Base-by-base conservation (phyloP, 208 protist species). In the Sergeia podlipaevii region DNA sequence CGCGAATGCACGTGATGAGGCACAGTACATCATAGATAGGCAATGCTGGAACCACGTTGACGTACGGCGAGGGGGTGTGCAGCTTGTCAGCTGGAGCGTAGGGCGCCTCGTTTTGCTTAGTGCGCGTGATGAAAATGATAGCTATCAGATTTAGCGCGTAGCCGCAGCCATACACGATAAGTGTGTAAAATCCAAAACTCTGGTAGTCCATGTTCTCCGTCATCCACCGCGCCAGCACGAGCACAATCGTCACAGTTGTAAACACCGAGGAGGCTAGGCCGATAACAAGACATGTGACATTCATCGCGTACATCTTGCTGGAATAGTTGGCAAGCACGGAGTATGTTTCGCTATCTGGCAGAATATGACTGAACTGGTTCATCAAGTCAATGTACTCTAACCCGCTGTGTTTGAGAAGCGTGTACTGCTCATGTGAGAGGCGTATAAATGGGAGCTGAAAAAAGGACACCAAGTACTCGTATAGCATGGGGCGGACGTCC, bases 361-460 rank as follows among this genome's bases (percentile, higher is more conserved):
- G 53, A 21, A 93, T 65, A 60, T 93, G 85, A 7, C 62, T 68
- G 62, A 86, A 38, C 24, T 78, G 65, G 52, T 71, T 73, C 56
- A 93, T 59, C 23, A 93, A 60, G 46, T 67, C 66, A 23, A 90
- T 67, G 73, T 86, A 89, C 60, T 93, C 85, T 56, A 90, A 93
- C 13, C 85, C 85, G 65, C 77, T 83, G 28, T 56, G 56, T 65
- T 86, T 83, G 43, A 93, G 52, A 20, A 84, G 55, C 29, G 38
- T 43, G 54, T 86, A 80, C 51, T 85, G 78, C 11, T 46, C 57
- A 26, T 71, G 53, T 29, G 64, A 74, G 13, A 93, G 66, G 1
- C 75, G 75, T 21, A 86, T 55, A 67, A 85, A 90, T 8, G 62
- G 66, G 34, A 84, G 50, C 29, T 58, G 58, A 46, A 93, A 77